Percentiles rank a stretch among this genome's conserved stretches.
phyloP scores from a whole-genome alignment of 2,329 filamentous ascomycete species.

The Pyrenochaeta sp. region DNA sequence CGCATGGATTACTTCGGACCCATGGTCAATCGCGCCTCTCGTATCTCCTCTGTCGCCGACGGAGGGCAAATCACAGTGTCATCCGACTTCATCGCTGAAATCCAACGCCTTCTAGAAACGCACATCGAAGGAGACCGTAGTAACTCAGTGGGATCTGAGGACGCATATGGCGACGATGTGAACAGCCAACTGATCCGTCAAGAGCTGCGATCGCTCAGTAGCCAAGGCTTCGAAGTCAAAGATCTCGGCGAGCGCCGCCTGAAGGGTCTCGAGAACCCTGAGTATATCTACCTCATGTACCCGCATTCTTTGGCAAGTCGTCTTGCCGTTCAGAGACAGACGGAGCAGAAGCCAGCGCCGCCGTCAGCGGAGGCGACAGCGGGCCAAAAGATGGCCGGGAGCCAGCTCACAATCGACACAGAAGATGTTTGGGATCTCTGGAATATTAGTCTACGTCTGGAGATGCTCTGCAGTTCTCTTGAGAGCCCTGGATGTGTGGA shows the following conservation, averaged over 20 bases:
- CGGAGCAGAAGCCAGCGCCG: conserved; percentile 51
- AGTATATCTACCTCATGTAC: conserved; percentile 94
- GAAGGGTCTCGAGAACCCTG: conserved; percentile 96
- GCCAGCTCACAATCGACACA: conserved; percentile 78
- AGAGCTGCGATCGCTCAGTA: conserved; percentile 85
- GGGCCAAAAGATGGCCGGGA: conserved; percentile 69
- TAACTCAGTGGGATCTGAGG: conserved; percentile 74
- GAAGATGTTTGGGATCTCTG: conserved; percentile 89
- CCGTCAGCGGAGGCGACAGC: conserved; percentile 56
- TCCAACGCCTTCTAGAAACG: conserved; percentile 87
- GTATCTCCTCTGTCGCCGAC: conserved; percentile 93
- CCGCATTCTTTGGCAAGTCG: conserved; percentile 86
- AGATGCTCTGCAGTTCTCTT: conserved; percentile 91
- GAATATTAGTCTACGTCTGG: conserved; percentile 85
- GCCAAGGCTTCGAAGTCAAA: conserved; percentile 95
- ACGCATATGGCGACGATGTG: conserved; percentile 77
- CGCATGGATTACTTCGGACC: conserved; percentile 99
- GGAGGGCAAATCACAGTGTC: conserved; percentile 97
- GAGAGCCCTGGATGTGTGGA: conserved; percentile 71
- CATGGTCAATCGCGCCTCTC: conserved; percentile 97
- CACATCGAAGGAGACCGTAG: conserved; percentile 85
- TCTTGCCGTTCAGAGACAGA: conserved; percentile 72
- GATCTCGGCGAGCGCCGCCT: conserved; percentile 94
- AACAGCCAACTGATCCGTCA: conserved; percentile 81
- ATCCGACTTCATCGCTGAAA: conserved; percentile 95